Evolutionary conservation across 495 filamentous ascomycete genomes (phyloP).

Genomic region (Niebla homalea): DNA sequence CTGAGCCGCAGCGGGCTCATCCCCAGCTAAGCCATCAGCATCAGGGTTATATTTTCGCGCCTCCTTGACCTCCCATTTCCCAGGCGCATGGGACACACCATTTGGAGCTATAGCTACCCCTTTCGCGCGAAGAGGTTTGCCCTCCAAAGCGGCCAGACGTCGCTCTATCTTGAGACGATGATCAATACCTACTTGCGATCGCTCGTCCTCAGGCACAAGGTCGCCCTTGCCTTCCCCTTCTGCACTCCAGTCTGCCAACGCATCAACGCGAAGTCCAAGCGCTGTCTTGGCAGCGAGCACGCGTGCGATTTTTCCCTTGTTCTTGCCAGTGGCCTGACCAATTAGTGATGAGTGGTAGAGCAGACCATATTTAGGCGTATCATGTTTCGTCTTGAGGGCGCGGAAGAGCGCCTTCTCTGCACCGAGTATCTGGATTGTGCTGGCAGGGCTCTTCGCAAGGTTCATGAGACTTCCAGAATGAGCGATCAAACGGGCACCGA

Average conservation of each 20-base stretch:
- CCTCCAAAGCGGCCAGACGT: constrained; percentile 72
- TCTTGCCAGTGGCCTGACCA: constrained; percentile 89
- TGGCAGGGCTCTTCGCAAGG: constrained; percentile 90
- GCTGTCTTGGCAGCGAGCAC: constrained; percentile 89
- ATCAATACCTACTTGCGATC: constrained; percentile 57
- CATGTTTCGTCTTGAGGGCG: constrained; percentile 96
- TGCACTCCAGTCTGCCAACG: constrained; percentile 64
- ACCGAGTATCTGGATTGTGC: constrained; percentile 93
- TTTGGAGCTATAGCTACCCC: constrained; percentile 65
- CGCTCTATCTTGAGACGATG: constrained; percentile 71
- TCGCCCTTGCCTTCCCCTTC: constrained; percentile 47
- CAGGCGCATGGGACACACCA: constrained; percentile 41
- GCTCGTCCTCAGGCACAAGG: constrained; percentile 73
- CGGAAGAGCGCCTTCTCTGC: constrained; percentile 98
- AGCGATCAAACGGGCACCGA: constrained; percentile 89
- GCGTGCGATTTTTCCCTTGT: constrained; percentile 98
- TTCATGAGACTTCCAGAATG: constrained; percentile 92
- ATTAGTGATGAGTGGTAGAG: constrained; percentile 97
- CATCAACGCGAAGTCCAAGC: constrained; percentile 84
- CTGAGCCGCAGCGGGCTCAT: constrained; percentile 45
- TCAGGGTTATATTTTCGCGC: constrained; percentile 92
- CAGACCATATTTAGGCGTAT: constrained; percentile 97
- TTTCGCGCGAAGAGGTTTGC: constrained; percentile 69
- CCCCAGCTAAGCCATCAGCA: constrained; percentile 68
- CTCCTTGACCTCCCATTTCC: constrained; percentile 87